Evolutionary conservation across 805 yeast species (phyloP), one percentile per base, ranked within the genome.

Genomic region (Zygotorulaspora danielsina): DNA sequence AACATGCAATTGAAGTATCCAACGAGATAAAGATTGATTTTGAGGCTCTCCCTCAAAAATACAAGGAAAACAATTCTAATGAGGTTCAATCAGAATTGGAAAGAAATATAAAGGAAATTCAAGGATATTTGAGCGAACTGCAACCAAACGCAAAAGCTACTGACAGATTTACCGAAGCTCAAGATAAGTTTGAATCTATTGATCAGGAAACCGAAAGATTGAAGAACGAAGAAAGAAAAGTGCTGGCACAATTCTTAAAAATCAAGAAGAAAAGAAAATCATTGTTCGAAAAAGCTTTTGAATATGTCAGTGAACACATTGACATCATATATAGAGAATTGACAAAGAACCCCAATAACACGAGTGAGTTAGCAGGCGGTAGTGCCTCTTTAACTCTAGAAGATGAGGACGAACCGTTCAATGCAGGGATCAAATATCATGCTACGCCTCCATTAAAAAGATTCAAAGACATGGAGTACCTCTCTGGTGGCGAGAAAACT

Each of bases 401-500:
- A 51, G 89, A 87, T 52, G 93, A 82, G 44, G 95, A 86, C 45
- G 95, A 85, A 50, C 97, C 97, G 3, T 93, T 81, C 53, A 61
- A 75, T 21, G 76, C 79, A 0, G 98, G 97, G 2, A 72, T 88
- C 32, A 83, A 79, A 51, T 93, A 86, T 53, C 93, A 87, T 60
- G 96, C 96, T 0, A 88, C 88, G 83, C 97, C 97, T 1, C 97
- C 97, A 7, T 75, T 84, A 77, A 93, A 93, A 55, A 71, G 96
- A 50, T 93, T 88, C 61, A 74, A 90, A 49, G 96, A 86, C 49
- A 88, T 93, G 86, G 95, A 86, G 42, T 75, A 84, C 40, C 70
- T 93, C 16, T 87, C 96, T 1, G 98, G 98, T 38, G 98, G 98
- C 39, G 98, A 93, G 58, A 88, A 89, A 58, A 85, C 97, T 2